Evolutionary conservation across 441 rosid species (phyloP).

Genomic region (Metrosideros polymorpha): DNA sequence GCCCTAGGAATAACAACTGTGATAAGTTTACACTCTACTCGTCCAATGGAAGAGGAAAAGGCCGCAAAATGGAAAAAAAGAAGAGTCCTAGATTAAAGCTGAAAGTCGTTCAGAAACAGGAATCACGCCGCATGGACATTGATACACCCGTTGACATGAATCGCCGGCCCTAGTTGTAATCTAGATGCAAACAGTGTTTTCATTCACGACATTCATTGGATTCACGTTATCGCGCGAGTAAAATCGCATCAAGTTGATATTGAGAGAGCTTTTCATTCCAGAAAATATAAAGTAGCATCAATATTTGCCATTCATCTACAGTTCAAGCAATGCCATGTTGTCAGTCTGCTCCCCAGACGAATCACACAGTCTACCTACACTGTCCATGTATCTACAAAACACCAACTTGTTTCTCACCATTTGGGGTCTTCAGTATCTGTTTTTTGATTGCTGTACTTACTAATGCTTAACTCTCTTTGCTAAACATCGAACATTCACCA

Average conservation of each 20-base stretch:
- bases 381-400: not conserved
- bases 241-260: not conserved
- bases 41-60: not conserved
- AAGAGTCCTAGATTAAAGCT: not conserved
- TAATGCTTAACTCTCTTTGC: not conserved
- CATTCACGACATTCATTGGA: not conserved
- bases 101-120: not conserved
- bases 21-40: not conserved
- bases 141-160: not conserved
- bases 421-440: not conserved
- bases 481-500: not conserved
- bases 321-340: not conserved
- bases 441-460: not conserved
- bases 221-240: not conserved
- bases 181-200: not conserved
- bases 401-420: not conserved
- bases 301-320: not conserved
- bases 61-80: not conserved
- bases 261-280: not conserved
- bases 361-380: not conserved
- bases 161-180: not conserved
- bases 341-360: not conserved
- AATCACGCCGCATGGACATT: not conserved
- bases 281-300: not conserved
- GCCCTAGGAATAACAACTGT: not conserved